phyloP scores from a whole-genome alignment of 2,329 filamentous ascomycete species.

The Talaromyces islandicus region DNA sequence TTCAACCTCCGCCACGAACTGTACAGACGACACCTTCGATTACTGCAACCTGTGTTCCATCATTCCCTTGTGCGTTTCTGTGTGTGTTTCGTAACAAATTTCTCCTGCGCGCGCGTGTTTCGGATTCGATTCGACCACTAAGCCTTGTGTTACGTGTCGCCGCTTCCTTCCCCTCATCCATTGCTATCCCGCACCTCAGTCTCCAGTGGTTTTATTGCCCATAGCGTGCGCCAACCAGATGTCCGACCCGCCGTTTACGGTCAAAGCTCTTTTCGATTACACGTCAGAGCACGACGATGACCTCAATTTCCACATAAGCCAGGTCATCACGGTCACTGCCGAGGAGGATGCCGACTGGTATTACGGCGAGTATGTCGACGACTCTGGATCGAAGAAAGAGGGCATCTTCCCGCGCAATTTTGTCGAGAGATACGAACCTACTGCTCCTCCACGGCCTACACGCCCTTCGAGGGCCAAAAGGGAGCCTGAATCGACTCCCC shows the following conservation, averaged over 20 bases:
- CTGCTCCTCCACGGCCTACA: slow-evolving; percentile 76
- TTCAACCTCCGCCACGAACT: background rate
- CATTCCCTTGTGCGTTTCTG: background rate
- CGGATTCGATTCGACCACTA: background rate
- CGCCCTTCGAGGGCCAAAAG: slow-evolving; percentile 65
- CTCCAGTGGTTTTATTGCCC: slow-evolving; percentile 12
- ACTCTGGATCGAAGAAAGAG: slow-evolving; percentile 65
- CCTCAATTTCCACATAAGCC: slow-evolving; percentile 75
- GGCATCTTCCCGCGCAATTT: slow-evolving; percentile 96
- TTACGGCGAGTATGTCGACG: slow-evolving; percentile 77
- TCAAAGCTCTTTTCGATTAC: slow-evolving; percentile 96
- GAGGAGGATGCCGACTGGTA: slow-evolving; percentile 95
- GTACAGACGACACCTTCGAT: background rate
- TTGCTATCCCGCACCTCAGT: slow-evolving; percentile 8
- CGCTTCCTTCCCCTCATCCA: slow-evolving; percentile 9
- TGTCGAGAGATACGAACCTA: slow-evolving; percentile 91
- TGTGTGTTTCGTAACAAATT: background rate
- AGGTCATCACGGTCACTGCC: slow-evolving; percentile 90
- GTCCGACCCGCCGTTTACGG: slow-evolving; percentile 72
- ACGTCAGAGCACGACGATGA: slow-evolving; percentile 90
- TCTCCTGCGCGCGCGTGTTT: background rate
- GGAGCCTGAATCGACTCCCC: slow-evolving; percentile 42
- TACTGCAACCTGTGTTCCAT: background rate
- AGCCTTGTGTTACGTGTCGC: slow-evolving; percentile 2
- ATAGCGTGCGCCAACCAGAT: slow-evolving; percentile 45